Evolutionary conservation across 257 asterid species (phyloP).

Genomic region (Capsicum pubescens): DNA sequence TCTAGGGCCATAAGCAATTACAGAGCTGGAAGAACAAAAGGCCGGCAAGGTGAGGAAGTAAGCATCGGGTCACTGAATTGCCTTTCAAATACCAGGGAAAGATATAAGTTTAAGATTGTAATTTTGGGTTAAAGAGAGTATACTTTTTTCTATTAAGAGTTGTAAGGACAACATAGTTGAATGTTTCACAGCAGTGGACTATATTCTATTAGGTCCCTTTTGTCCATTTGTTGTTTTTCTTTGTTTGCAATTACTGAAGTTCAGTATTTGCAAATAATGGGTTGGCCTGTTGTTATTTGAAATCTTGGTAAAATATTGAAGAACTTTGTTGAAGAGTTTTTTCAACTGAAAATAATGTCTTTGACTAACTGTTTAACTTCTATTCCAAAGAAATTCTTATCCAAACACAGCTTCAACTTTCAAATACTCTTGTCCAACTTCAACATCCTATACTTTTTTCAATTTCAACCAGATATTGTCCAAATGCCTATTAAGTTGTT

Average conservation of each 20-base stretch:
- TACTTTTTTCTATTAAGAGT: not conserved
- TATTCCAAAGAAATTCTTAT: not conserved
- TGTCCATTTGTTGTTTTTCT: not conserved
- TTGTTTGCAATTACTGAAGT: not conserved
- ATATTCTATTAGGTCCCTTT: not conserved
- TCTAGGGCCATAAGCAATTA: not conserved
- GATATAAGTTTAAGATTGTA: not conserved
- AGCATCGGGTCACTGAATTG: constrained; percentile 4
- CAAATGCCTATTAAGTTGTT: not conserved
- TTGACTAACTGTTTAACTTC: not conserved
- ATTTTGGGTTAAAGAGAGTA: not conserved
- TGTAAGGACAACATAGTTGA: not conserved
- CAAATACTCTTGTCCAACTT: not conserved
- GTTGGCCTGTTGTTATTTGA: not conserved
- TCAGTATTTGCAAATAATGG: not conserved
- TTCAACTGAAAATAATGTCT: not conserved
- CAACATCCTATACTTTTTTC: not conserved
- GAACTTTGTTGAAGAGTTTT: not conserved
- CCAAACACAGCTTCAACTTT: not conserved
- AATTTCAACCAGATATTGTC: not conserved
- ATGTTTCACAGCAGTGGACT: not conserved
- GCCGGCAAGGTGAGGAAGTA: not conserved
- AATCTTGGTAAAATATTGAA: constrained; percentile 4
- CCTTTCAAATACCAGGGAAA: not conserved
- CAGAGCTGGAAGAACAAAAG: not conserved